Conservation (phyloP, 2,329 filamentous ascomycete genomes). For the Blastomyces gilchristii region DNA sequence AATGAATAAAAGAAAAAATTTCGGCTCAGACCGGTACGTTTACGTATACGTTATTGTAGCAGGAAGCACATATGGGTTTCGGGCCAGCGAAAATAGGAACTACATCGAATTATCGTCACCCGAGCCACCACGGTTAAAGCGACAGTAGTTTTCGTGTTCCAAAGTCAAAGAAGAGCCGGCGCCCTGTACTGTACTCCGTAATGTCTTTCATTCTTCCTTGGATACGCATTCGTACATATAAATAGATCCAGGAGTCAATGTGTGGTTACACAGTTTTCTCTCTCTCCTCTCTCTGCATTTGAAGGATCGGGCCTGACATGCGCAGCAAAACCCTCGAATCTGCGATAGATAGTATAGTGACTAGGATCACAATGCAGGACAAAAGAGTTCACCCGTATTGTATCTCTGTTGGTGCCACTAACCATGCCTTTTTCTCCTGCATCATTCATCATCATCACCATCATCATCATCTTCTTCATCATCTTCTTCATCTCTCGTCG, state of each 20-base stretch:
- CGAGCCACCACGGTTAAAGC: neutral
- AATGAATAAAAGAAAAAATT: too few relatives aligned
- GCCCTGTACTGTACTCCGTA: neutral
- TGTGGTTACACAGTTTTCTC: neutral
- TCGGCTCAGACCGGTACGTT: too few relatives aligned
- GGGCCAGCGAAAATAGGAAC: too few relatives aligned
- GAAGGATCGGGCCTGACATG: neutral
- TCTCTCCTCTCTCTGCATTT: neutral
- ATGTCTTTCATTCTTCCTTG: neutral
- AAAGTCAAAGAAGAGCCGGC: neutral
- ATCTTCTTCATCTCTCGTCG: neutral
- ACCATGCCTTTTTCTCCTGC: neutral
- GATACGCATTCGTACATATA: neutral
- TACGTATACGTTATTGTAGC: too few relatives aligned
- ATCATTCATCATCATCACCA: too few relatives aligned
- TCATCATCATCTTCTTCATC: too few relatives aligned
- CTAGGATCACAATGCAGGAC: slow-evolving; percentile 4
- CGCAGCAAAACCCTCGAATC: neutral
- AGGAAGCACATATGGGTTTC: too few relatives aligned
- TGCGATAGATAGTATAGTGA: neutral
- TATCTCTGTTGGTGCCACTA: neutral
- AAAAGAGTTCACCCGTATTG: neutral
- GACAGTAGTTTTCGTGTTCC: neutral
- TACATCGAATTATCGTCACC: neutral
- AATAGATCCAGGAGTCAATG: neutral